Base-by-base conservation (phyloP, 2,329 filamentous ascomycete genomes). In the Exophiala mesophila region DNA sequence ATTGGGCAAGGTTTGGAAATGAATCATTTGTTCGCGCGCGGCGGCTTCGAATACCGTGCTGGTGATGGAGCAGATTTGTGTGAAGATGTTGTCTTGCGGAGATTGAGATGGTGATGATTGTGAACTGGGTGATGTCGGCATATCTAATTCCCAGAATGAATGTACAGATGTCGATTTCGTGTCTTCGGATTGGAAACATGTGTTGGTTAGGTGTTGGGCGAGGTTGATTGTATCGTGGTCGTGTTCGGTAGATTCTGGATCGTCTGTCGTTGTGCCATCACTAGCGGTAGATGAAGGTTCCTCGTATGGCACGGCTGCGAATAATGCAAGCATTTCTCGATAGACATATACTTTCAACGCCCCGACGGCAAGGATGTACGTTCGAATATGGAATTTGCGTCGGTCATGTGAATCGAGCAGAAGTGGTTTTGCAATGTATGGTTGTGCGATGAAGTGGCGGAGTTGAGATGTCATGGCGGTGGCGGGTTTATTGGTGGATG, bases 401-500 rank as follows among this genome's bases (percentile, higher is more conserved):
- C 74, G 71, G 20, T 75, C 75, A n/a, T 67, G 69, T 19, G 71
- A 74, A 2, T 70, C 72, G 12, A 90, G 69, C 9, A 96, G 74
- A 3, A 97, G 76, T 0, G 90, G 89, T 2, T 84, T 86, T 62
- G 94, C 78, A 57, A 98, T 90, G 65, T 98, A 98, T 1, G 88
- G 87, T 64, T 98, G 92, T 4, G 85, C 89, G 57, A 97, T 81
- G 68, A 98, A 98, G 68, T 98, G 90, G 45, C 92, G 84, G 36
- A 98, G 81, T 60, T 96, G 88, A 1, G 86, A 92, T 3, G 90
- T 87, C 42, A 87, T 83, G 53, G 96, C 84, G 55, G 23, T 12
- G 7, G 23, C 23, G 23, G 23, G 7, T 26, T 26, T 26, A 7
- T 6, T 26, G 7, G 6, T 12, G 12, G 23, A 26, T 10, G 48